Evolutionary conservation across 129 eudicot genomes (phyloP), one percentile per base, ranked within the genome.

Genomic region (Flaveria brownii): DNA sequence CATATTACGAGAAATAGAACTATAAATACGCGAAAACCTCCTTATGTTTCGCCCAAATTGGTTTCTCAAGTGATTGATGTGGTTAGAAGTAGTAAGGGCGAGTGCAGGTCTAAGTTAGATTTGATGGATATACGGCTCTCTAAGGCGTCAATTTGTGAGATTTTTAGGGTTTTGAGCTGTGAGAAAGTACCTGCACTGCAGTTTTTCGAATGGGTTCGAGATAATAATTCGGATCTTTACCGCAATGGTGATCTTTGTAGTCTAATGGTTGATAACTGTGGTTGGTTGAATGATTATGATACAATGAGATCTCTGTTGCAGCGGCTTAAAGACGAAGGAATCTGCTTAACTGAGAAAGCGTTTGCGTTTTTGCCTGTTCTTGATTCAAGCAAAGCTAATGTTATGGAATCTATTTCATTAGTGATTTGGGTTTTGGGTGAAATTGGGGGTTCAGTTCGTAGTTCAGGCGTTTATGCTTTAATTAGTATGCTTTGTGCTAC

Each of bases 391-490:
- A 72, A 78, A 69, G 71, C 57, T 36, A 36, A 71, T 15, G 43
- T 75, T 17, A 60, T 52, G 80, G 85, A 87, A 47, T 81, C 90
- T 54, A 69, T 89, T n/a, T 51, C 61, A 60, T 51, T 17, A 50
- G 54, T 90, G 7, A 26, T 88, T 49, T 55, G 54, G 8, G 28
- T 80, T 71, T 68, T 92, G 76, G 70, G 76, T 43, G 73, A 78
- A 74, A 86, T 82, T 52, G 96, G 94, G 36, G 98, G 98, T 2
- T 88, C 96, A 6, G 85, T 86, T 78, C 23, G 80, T 42, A 74
- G 56, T 61, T 84, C 94, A 20, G 96, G 98, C 10, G 71, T 92
- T 75, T 64, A 70, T 71, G 75, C 86, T 2, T 66, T 92, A 75
- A 78, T 92, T 73, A 77, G 78, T 76, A 85, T 85, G 96, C 87